Percentiles rank a stretch among this genome's conserved stretches.
phyloP scores from a whole-genome alignment of 495 filamentous ascomycete species.

The Penicillium angulare region DNA sequence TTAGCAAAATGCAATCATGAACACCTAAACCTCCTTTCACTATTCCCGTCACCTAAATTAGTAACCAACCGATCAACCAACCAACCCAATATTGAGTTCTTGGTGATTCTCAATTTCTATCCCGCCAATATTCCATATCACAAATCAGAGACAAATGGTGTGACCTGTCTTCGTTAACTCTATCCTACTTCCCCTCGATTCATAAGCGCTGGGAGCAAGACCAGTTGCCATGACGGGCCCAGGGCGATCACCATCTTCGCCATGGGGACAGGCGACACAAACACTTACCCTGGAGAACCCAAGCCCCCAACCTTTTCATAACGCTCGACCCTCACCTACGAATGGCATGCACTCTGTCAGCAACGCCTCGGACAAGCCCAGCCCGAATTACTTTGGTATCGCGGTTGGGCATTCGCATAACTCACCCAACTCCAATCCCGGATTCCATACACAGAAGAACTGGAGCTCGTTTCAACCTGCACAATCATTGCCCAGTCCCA shows the following conservation, averaged over 20 bases:
- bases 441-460: constrained; percentile 58
- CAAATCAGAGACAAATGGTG: constrained; percentile 8
- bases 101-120: no score
- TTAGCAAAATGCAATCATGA: no score
- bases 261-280: constrained; percentile 40
- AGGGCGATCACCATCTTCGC: constrained; percentile 44
- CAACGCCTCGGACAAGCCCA: constrained; percentile 48
- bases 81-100: no score
- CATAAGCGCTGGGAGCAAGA: constrained; percentile 14
- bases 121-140: no score
- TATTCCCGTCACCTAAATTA: no score
- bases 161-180: constrained; percentile 8
- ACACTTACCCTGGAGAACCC: constrained; percentile 24
- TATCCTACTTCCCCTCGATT: constrained; percentile 1
- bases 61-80: background rate
- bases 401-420: constrained; percentile 59
- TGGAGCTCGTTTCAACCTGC: constrained; percentile 71
- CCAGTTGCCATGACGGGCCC: constrained; percentile 45
- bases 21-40: no score
- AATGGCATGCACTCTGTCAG: constrained; percentile 38
- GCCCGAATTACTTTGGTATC: constrained; percentile 83
- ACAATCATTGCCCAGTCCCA: constrained; percentile 65
- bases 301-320: constrained; percentile 19
- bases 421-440: constrained; percentile 56
- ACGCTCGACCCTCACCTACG: constrained; percentile 41